Evolutionary conservation across 257 asterid species (phyloP), one percentile per base, ranked within the genome.

Genomic region (Haberlea rhodopensis): DNA sequence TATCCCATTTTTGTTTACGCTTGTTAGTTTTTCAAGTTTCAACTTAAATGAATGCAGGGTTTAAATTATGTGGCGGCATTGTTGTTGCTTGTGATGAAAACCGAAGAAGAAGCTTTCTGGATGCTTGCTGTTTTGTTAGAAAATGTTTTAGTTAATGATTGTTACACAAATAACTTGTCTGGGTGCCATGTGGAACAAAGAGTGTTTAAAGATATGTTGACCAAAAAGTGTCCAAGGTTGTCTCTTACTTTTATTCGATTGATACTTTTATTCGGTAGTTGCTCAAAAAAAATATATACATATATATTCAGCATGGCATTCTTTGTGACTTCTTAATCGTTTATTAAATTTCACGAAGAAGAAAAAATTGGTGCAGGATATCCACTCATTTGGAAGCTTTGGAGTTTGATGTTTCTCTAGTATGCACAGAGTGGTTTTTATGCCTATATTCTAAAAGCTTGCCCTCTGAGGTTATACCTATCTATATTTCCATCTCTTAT

Each of bases 21-120:
- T 8, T 32, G 21, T 6, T 7, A 21, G 4, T 34, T 31, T 63
- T 64, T 40, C 43, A 3, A 5, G 13, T 45, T 57, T 40, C 48
- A 46, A 58, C 29, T 37, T 37, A 49, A 23, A 65, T 19, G 72
- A 65, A 53, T 52, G 73, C 87, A 92, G 96, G 97, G 99, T 57
- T 82, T 94, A 74, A 94, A 94, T 79, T 94, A 87, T 63, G 99
- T 94, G 6, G 99, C 94, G 65, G 99, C 99, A 19, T 71, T 94
- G 66, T 63, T 94, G 71, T 75, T 94, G 86, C 94, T 94, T 70
- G 99, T 94, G 68, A 94, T 94, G 97, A 89, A 84, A 80, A 94
- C 94, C 0, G 99, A 94, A 80, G 97, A 94, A 79, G 99, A 94
- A 28, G 99, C 97, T 40, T 94, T 94, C 78, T 94, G 99, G 99